These are phyloP conservation scores for Dipteronia dyeriana DNA, from an alignment of 345 rosid species.

Conservation along the genomic window DNA sequence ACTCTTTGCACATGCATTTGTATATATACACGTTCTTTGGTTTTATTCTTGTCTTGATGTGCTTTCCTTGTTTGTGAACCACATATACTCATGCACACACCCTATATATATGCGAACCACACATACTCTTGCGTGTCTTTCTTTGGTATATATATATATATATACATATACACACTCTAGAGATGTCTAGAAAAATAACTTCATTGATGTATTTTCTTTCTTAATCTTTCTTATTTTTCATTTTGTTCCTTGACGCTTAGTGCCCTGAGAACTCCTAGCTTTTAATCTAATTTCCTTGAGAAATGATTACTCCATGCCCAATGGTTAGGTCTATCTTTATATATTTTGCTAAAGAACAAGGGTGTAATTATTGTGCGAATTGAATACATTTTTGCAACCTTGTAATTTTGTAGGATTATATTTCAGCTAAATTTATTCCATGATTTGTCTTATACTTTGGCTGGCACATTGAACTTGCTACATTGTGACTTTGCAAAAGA, in stretches of 20 bases:
- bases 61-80: no score
- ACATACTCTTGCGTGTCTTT: no score
- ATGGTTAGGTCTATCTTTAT: neutral
- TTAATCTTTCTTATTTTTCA: neutral
- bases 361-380: neutral
- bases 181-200: neutral
- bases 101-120: no score
- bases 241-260: neutral
- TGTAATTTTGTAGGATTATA: neutral
- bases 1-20: neutral
- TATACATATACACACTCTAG: neutral
- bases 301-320: neutral
- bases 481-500: neutral
- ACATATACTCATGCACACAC: no score
- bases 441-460: neutral
- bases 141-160: no score
- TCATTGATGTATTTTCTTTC: no score
- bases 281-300: neutral
- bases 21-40: neutral
- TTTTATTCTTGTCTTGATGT: neutral
- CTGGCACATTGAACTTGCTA: neutral
- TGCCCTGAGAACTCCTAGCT: neutral
- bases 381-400: neutral
- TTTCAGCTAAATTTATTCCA: neutral
- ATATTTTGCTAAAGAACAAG: neutral